A percentile compares a stretch with the other conserved stretches of the same genome.
Evolutionary conservation across 805 yeast species (phyloP).

Genomic region (Myxozyma neotropica): DNA sequence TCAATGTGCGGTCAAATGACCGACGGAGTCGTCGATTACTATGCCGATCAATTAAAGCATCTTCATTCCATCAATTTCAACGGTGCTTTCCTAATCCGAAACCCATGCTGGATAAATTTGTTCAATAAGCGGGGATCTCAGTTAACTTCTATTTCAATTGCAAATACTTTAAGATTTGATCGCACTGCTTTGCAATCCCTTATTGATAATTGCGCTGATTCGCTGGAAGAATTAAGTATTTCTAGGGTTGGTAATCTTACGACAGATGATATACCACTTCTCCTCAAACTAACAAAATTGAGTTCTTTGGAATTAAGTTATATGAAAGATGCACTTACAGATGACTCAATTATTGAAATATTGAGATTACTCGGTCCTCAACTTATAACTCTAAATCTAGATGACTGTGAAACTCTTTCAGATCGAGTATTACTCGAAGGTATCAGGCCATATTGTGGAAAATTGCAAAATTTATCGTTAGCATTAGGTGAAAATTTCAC

Average conservation of each 20-base stretch:
- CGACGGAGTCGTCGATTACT: conserved; percentile 70
- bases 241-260: conserved; percentile 73
- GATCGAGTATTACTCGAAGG: conserved; percentile 61
- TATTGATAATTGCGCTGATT: conserved; percentile 56
- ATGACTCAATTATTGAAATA: conserved; percentile 56
- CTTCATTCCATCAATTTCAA: conserved; percentile 66
- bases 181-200: conserved; percentile 65
- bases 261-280: conserved; percentile 61
- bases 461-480: conserved; percentile 61
- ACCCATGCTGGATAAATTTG: conserved; percentile 73
- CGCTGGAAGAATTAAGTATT: conserved; percentile 58
- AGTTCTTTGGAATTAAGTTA: conserved; percentile 56
- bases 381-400: conserved; percentile 59
- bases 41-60: conserved; percentile 57
- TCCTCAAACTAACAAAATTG: conserved; percentile 56
- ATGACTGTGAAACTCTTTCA: conserved; percentile 74
- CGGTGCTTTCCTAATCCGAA: conserved; percentile 87
- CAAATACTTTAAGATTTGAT: conserved; percentile 82
- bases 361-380: conserved; percentile 57
- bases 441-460: conserved; percentile 57
- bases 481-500: conserved; percentile 64
- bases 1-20: conserved; percentile 94
- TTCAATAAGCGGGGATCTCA: conserved; percentile 60
- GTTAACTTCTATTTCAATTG: conserved; percentile 61
- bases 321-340: conserved; percentile 51